These are phyloP conservation scores for Irpex lacteus DNA, from an alignment of 1,284 basidiomycete genomes.

Conservation along the genomic window DNA sequence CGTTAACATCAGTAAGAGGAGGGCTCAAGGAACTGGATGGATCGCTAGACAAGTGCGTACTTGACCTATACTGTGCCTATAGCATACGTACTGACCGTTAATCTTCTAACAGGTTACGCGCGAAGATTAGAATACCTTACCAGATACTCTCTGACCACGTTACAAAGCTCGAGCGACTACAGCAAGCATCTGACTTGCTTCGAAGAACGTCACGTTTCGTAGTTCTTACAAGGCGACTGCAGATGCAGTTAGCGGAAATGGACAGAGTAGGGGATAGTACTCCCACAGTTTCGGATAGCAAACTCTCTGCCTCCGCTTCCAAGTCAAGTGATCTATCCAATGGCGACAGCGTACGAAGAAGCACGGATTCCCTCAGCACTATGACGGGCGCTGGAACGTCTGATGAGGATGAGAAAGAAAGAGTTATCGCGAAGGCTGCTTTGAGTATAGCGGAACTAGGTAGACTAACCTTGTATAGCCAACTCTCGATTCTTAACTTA, in stretches of 20 bases:
- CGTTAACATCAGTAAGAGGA: slow-evolving; percentile 57
- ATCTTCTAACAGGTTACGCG: slow-evolving; percentile 55
- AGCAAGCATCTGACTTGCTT: slow-evolving; percentile 80
- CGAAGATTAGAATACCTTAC: slow-evolving; percentile 84
- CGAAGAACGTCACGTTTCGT: slow-evolving; percentile 82
- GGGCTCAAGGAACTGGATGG: slow-evolving; percentile 67
- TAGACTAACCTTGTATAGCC: slow-evolving; percentile 33
- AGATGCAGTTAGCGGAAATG: slow-evolving; percentile 76
- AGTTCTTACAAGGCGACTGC: slow-evolving; percentile 74
- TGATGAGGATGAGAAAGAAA: slow-evolving; percentile 76
- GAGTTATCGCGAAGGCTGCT: slow-evolving; percentile 86
- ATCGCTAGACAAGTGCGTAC: slow-evolving; percentile 65
- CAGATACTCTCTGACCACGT: slow-evolving; percentile 71
- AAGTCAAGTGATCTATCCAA: neutral
- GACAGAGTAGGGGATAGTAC: slow-evolving; percentile 25
- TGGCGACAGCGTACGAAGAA: slow-evolving; percentile 1
- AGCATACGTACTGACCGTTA: neutral
- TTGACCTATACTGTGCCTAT: neutral
- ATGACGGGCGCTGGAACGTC: slow-evolving; percentile 26
- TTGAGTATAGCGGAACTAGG: slow-evolving; percentile 87
- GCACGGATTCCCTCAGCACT: slow-evolving; percentile 21
- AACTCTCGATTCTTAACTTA: neutral
- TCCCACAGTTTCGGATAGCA: slow-evolving; percentile 12
- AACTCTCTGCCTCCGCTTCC: slow-evolving; percentile 7
- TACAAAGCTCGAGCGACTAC: slow-evolving; percentile 69